Conservation (phyloP, 2,329 filamentous ascomycete species). For the Fusarium secorum region DNA sequence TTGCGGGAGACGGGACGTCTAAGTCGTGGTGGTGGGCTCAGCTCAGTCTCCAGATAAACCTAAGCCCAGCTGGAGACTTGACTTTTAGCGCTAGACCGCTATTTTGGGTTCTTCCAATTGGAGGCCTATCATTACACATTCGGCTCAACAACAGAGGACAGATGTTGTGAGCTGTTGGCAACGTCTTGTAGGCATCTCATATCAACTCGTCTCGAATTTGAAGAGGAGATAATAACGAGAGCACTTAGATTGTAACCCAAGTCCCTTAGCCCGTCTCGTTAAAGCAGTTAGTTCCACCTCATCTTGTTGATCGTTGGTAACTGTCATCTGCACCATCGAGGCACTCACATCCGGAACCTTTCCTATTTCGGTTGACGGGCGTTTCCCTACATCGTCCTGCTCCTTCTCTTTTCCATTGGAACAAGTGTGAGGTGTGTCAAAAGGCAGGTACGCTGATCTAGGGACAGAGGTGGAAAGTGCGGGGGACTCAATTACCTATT, state of each 20-base stretch:
- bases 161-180: not conserved
- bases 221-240: not conserved
- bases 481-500: slow-evolving; percentile 18
- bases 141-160: not conserved
- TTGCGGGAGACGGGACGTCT: slow-evolving; percentile 23
- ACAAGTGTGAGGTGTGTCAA: slow-evolving; percentile 28
- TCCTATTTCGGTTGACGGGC: slow-evolving; percentile 36
- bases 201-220: not conserved
- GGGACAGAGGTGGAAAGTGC: slow-evolving; percentile 33
- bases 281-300: slow-evolving; percentile 24
- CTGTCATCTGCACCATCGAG: slow-evolving; percentile 26
- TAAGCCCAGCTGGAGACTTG: not conserved
- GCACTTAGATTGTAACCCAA: slow-evolving; percentile 17
- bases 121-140: slow-evolving; percentile 44
- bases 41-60: slow-evolving; percentile 21
- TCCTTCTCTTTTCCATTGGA: slow-evolving; percentile 26
- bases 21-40: slow-evolving; percentile 30
- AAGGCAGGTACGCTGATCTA: slow-evolving; percentile 34
- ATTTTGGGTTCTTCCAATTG: slow-evolving; percentile 46
- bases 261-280: slow-evolving; percentile 21
- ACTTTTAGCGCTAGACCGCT: slow-evolving; percentile 37
- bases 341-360: slow-evolving; percentile 28
- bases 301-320: slow-evolving; percentile 33
- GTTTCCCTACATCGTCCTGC: slow-evolving; percentile 4
- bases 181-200: not conserved